Base-by-base conservation (phyloP, 805 yeast species). In the Sugiyamaella valdiviana region DNA sequence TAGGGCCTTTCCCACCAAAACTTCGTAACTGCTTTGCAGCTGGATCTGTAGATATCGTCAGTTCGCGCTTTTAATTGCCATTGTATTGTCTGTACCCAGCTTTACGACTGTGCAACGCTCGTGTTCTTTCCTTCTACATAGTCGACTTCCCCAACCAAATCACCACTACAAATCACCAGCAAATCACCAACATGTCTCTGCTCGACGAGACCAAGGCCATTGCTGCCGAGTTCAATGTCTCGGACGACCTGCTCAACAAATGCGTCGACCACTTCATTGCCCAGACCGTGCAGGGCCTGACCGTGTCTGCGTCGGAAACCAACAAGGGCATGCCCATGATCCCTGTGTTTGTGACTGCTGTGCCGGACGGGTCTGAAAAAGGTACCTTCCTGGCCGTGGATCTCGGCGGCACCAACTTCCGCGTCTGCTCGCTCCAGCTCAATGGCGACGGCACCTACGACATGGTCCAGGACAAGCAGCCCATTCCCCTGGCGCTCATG, bases 331-430 rank as follows among this genome's bases (percentile, higher is more conserved):
- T 70, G 60, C 64, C 72, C 37, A 93, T 91, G 99, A 87, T 93
- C 58, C 98, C 98, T 35, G 79, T 96, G 1, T 91, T 67, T 63
- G 95, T 91, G 29, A 86, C 96, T 6, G 74, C 77, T 9, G 76
- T 87, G 49, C 99, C 99, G 19, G 77, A 75, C 39, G 99, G 99
- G 39, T 73, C 77, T 42, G 99, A 91, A 64, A 73, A 72, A 48
- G 98, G 98, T 40, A 72, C 85, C 36, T 79, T 76, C 53, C 70
- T 91, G 51, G 98, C 98, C 47, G 95, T 93, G 3, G 98, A 91
- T 63, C 74, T 91, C 46, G 99, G 99, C 53, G 98, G 98, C 44
- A 90, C 98, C 50, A 90, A 93, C 66, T 88, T 91, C 69, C 76
- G 99, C 60, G 96, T 93, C 21, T 89, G 97, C 63, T 88, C 96